Percentiles rank a stretch among this genome's conserved stretches.
phyloP scores from a whole-genome alignment of 1,139 yeast species.

The Magnusiomyces tetraspermus region DNA sequence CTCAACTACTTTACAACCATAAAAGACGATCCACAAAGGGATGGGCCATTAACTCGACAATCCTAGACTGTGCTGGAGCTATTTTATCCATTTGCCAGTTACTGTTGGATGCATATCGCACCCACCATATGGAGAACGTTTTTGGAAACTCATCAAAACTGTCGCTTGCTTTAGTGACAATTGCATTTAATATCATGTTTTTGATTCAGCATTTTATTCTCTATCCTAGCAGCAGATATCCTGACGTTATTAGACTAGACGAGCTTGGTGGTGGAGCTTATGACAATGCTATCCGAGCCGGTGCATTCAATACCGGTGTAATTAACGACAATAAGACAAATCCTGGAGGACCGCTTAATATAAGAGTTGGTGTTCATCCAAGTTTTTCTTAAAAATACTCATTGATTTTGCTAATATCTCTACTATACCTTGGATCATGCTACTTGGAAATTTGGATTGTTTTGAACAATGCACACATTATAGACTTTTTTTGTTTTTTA shows the following conservation, averaged over 20 bases:
- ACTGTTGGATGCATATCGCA: conserved; percentile 31
- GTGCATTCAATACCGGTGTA: background rate
- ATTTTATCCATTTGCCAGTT: conserved; percentile 43
- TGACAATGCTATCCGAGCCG: background rate
- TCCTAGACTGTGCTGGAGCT: conserved; percentile 48
- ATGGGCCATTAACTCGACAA: conserved; percentile 44
- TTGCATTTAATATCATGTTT: conserved; percentile 29
- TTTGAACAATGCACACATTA: too few species aligned
- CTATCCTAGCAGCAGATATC: conserved; percentile 8
- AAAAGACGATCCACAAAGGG: conserved; percentile 49
- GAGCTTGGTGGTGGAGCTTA: conserved; percentile 5
- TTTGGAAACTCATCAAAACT: conserved; percentile 9
- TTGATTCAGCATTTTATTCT: conserved; percentile 26
- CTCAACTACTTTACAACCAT: conserved; percentile 48
- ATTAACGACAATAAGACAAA: background rate
- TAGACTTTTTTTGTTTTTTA: too few species aligned
- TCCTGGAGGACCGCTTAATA: background rate
- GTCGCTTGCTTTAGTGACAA: conserved; percentile 22
- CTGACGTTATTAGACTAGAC: conserved; percentile 11
- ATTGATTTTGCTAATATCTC: too few species aligned
- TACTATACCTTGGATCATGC: too few species aligned
- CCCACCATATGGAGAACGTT: conserved; percentile 21
- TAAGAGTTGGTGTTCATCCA: background rate
- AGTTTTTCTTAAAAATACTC: too few species aligned
- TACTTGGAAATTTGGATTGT: too few species aligned